These are phyloP conservation scores for Tylopilus sp. DNA, from an alignment of 1,284 basidiomycete species.

Conservation along the genomic window DNA sequence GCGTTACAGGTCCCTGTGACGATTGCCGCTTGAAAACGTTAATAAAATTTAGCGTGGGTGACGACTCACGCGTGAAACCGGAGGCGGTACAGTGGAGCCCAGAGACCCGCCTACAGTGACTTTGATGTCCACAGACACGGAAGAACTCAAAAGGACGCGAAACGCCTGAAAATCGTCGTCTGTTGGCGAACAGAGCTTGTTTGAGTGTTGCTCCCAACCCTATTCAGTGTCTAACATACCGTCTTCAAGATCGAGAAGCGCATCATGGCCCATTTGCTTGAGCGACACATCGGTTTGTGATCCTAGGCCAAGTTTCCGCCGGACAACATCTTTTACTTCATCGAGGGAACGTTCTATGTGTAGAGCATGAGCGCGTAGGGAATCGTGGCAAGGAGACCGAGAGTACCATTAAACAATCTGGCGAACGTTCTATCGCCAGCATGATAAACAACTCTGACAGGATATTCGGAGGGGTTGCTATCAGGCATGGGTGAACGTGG, in stretches of 20 bases:
- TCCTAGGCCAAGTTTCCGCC: slow-evolving; percentile 55
- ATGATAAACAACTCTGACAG: slow-evolving; percentile 56
- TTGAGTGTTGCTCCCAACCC: slow-evolving; percentile 5
- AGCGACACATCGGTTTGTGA: slow-evolving; percentile 43
- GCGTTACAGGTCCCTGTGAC: neutral
- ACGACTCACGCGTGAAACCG: slow-evolving; percentile 12
- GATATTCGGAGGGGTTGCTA: slow-evolving; percentile 25
- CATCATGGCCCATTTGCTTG: slow-evolving; percentile 52
- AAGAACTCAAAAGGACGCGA: slow-evolving; percentile 34
- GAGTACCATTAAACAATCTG: slow-evolving; percentile 59
- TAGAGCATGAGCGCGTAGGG: slow-evolving; percentile 4
- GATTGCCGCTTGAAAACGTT: neutral
- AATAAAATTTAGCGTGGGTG: neutral
- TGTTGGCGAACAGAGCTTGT: slow-evolving; percentile 26
- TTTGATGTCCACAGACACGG: slow-evolving; percentile 36
- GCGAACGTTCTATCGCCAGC: slow-evolving; percentile 51
- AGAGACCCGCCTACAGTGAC: slow-evolving; percentile 30
- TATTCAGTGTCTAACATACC: slow-evolving; percentile 40
- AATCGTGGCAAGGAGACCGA: neutral
- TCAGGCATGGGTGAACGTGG: slow-evolving; percentile 34
- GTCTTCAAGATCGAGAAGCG: slow-evolving; percentile 64
- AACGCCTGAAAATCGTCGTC: slow-evolving; percentile 79
- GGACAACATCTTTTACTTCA: slow-evolving; percentile 52
- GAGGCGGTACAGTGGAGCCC: neutral
- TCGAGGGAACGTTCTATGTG: slow-evolving; percentile 54